These are phyloP conservation scores for Arthrobotrys iridis DNA, from an alignment of 2,329 filamentous ascomycete species.

Conservation along the genomic window DNA sequence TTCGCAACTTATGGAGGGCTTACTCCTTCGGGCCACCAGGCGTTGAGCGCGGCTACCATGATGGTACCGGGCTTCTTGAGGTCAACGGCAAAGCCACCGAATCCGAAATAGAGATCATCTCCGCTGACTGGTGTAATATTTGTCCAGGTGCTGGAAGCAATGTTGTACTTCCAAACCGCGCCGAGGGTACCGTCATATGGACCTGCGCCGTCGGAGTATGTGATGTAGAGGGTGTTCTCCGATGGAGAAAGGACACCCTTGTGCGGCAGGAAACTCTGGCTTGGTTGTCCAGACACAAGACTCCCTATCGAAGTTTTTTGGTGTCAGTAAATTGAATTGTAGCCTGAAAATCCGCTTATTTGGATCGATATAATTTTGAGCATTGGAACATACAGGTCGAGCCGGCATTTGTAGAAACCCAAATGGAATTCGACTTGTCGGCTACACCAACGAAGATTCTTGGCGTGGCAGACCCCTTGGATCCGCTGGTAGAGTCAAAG, in stretches of 20 bases:
- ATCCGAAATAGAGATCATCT: conserved; percentile 64
- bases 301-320: conserved; percentile 58
- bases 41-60: conserved; percentile 69
- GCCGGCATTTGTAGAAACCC: conserved; percentile 68
- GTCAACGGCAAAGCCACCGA: conserved; percentile 69
- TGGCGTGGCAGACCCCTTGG: conserved; percentile 65
- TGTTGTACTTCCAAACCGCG: conserved; percentile 69
- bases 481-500: conserved; percentile 66
- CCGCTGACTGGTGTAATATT: conserved; percentile 67
- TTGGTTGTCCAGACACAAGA: conserved; percentile 66
- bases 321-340: background rate
- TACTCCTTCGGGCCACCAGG: conserved; percentile 70
- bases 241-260: conserved; percentile 66
- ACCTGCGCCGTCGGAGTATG: conserved; percentile 68
- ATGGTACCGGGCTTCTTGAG: conserved; percentile 68
- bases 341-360: background rate
- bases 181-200: conserved; percentile 69
- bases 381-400: conserved; percentile 62
- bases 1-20: conserved; percentile 58
- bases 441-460: conserved; percentile 70
- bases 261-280: conserved; percentile 66
- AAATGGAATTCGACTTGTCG: conserved; percentile 66
- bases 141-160: conserved; percentile 65
- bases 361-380: background rate
- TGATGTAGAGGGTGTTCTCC: conserved; percentile 68